phyloP scores from a whole-genome alignment of 2,329 filamentous ascomycete species.

The Calonectria fujianensis region DNA sequence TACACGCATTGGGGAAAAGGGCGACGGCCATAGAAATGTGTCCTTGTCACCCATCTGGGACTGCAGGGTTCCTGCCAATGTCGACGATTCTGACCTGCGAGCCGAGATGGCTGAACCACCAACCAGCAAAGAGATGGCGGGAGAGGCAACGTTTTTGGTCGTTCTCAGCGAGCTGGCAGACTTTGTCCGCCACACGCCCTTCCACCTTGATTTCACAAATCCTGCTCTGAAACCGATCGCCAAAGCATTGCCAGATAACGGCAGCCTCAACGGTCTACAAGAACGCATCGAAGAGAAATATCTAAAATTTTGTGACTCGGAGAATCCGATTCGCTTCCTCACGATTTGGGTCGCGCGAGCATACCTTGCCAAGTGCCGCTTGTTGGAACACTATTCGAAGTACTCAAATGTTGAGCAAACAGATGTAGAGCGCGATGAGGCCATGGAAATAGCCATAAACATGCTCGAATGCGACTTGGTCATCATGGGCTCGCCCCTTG shows the following conservation, averaged over 20 bases:
- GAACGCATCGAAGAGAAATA: slow-evolving; percentile 66
- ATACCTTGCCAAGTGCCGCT: slow-evolving; percentile 67
- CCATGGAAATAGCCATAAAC: slow-evolving; percentile 56
- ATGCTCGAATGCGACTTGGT: slow-evolving; percentile 63
- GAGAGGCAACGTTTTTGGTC: slow-evolving; percentile 65
- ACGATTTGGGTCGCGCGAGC: slow-evolving; percentile 47
- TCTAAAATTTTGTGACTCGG: slow-evolving; percentile 62
- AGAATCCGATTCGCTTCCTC: slow-evolving; percentile 64
- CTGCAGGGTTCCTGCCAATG: slow-evolving; percentile 65
- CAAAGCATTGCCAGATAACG: not conserved
- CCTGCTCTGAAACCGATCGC: slow-evolving; percentile 55
- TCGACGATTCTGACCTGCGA: slow-evolving; percentile 68
- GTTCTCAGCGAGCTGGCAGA: slow-evolving; percentile 64
- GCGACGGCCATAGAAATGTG: slow-evolving; percentile 58
- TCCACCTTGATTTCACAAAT: slow-evolving; percentile 57
- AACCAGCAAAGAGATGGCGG: slow-evolving; percentile 53
- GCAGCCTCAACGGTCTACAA: not conserved
- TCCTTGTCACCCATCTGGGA: slow-evolving; percentile 62
- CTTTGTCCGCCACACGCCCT: slow-evolving; percentile 58
- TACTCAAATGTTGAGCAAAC: slow-evolving; percentile 50
- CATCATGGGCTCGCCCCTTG: slow-evolving; percentile 56
- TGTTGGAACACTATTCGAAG: slow-evolving; percentile 69
- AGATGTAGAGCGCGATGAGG: slow-evolving; percentile 55
- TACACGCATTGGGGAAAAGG: slow-evolving; percentile 72
- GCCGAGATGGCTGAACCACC: slow-evolving; percentile 62